A percentile compares a stretch with the other conserved stretches of the same genome.
Conservation (phyloP, 2,329 filamentous ascomycete species). For the Trichoderma sp. region DNA sequence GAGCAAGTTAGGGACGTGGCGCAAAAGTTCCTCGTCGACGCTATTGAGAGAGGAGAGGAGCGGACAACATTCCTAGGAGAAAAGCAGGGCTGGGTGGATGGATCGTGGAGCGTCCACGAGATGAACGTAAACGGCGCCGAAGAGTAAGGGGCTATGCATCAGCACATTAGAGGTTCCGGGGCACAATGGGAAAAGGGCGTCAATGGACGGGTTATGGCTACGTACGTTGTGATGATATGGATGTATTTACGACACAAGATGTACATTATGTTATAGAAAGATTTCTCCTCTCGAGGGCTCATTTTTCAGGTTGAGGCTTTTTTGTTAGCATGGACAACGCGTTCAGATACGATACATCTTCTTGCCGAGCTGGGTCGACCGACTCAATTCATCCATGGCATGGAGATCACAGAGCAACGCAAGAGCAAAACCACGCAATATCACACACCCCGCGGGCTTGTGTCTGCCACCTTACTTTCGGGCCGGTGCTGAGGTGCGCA, state of each 20-base stretch:
- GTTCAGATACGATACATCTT: conserved; percentile 67
- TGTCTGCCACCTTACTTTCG: conserved; percentile 2
- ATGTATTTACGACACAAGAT: conserved; percentile 26
- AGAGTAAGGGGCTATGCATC: conserved; percentile 23
- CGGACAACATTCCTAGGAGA: conserved; percentile 76
- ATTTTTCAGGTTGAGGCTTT: neutral
- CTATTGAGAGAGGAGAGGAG: conserved; percentile 57
- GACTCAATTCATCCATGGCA: conserved; percentile 43
- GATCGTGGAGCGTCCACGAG: conserved; percentile 71
- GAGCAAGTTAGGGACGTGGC: conserved; percentile 79
- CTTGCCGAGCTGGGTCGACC: conserved; percentile 38
- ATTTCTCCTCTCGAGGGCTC: conserved; percentile 24
- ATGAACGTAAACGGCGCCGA: conserved; percentile 60
- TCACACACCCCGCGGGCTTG: neutral
- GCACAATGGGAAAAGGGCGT: conserved; percentile 6
- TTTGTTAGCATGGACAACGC: conserved; percentile 36
- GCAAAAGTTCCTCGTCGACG: conserved; percentile 75
- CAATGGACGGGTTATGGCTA: neutral
- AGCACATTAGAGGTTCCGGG: neutral
- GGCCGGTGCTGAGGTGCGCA: conserved; percentile 29
- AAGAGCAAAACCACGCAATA: conserved; percentile 45
- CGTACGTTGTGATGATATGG: conserved; percentile 21
- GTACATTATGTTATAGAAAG: conserved; percentile 29
- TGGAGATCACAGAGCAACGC: conserved; percentile 60
- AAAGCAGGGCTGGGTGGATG: conserved; percentile 75